phyloP scores from a whole-genome alignment of 352 stramenopile species.

The Phytopythium aichiense region DNA sequence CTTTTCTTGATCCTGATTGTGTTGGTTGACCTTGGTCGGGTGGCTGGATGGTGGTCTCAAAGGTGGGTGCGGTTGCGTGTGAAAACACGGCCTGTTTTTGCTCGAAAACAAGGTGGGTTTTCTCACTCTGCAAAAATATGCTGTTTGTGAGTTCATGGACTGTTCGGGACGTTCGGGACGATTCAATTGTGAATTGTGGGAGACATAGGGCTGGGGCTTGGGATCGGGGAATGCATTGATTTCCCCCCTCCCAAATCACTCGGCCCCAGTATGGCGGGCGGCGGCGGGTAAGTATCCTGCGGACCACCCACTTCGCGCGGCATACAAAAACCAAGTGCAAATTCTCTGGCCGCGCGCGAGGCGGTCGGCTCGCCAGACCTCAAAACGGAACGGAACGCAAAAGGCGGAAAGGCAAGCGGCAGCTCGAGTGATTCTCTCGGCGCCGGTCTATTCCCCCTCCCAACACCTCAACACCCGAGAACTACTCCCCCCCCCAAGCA shows the following conservation, averaged over 20 bases:
- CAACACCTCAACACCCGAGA: slow-evolving; percentile 17
- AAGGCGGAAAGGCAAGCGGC: slow-evolving; percentile 9
- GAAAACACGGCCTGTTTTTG: no score
- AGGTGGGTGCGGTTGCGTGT: no score
- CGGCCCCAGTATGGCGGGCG: background rate
- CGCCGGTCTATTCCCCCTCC: slow-evolving; percentile 16
- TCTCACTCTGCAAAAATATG: no score
- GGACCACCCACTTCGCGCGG: slow-evolving; percentile 44
- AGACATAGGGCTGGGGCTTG: background rate
- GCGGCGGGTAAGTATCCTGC: background rate
- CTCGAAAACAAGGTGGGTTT: no score
- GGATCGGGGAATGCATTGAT: background rate
- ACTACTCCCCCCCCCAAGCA: slow-evolving; percentile 19
- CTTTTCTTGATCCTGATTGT: background rate
- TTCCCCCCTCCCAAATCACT: background rate
- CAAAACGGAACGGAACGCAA: slow-evolving; percentile 10
- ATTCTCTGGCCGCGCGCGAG: slow-evolving; percentile 1
- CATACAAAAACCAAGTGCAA: slow-evolving; percentile 76
- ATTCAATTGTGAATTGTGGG: slow-evolving; percentile 1
- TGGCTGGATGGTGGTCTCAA: no score
- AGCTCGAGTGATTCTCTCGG: background rate
- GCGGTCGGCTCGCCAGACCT: background rate
- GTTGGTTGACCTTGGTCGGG: no score
- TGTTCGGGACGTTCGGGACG: background rate
- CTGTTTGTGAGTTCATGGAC: no score